Base-by-base conservation (phyloP, 1,284 basidiomycete species). In the Cutaneotrichosporon daszewskae region DNA sequence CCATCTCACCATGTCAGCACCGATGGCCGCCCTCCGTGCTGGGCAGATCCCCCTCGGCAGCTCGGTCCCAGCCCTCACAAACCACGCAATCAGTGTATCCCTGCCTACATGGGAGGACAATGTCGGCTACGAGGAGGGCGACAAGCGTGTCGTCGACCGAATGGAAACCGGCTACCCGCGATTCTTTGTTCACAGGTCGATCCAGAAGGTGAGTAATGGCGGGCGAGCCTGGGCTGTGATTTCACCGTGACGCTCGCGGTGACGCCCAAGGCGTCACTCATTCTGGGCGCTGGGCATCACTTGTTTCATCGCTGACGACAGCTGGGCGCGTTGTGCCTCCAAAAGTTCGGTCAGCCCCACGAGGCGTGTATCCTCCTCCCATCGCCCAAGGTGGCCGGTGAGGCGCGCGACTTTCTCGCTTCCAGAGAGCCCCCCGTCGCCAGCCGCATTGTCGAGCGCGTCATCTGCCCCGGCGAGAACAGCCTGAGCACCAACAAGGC, bases 161-260 rank as follows among this genome's bases (percentile, higher is more conserved):
- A 92, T 97, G 90, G 79, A 86, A 44, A 82, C 83, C 5, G 95
- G 94, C n/a, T 99, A 98, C 64, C 95, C 95, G 0, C 76, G 95
- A 36, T 99, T 98, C 74, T 97, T 95, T 68, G 86, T 98, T 43
- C 89, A 96, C 68, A 74, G 81, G 19, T 84, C 78, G 53, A 91
- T 97, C 27, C 81, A 83, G 63, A 87, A 89, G 76, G 91, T 90
- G 59, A 52, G 79, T 51, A 31, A 6, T 8, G 28, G 8, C 28
- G 28, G 3, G 14, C 5, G 16, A 4, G 17, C 11, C 10, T 20
- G 14, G 22, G 22, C 4, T n/a, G n/a, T n/a, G n/a, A n/a, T n/a
- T n/a, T n/a, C n/a, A 26, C 25, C 25, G 13, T 26, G 9, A 26
- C 9, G 25, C 25, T 26, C 25, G 13, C 25, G 25, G 8, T 26